These are phyloP conservation scores for Phalaenopsis hybrid DNA, from an alignment of 116 monocot species.

Conservation along the genomic window DNA sequence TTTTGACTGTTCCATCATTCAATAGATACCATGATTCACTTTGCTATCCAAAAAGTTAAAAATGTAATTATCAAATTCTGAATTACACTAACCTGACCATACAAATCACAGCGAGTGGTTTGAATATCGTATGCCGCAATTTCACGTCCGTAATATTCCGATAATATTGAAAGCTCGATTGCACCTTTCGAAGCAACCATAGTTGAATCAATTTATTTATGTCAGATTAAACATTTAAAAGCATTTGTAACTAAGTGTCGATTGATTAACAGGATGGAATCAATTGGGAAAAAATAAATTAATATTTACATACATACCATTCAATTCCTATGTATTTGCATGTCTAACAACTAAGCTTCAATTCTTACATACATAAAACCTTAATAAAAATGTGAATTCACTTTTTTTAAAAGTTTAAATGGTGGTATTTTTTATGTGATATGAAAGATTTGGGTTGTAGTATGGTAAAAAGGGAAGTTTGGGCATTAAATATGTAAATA, in stretches of 20 bases:
- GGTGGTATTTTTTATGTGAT: too few relatives aligned
- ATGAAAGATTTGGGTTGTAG: too few relatives aligned
- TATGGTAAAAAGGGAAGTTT: too few relatives aligned
- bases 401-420: too few relatives aligned
- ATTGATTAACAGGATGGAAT: slow-evolving; percentile 2
- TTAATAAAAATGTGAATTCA: too few relatives aligned
- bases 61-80: background rate
- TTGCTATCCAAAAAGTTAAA: background rate
- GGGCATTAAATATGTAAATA: too few relatives aligned
- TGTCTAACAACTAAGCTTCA: too few relatives aligned
- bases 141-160: slow-evolving; percentile 87
- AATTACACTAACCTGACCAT: slow-evolving; percentile 66
- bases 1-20: slow-evolving; percentile 47
- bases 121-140: slow-evolving; percentile 98
- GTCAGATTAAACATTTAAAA: background rate
- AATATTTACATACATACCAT: too few relatives aligned
- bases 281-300: background rate
- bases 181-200: slow-evolving; percentile 41
- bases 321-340: too few relatives aligned
- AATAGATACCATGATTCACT: background rate
- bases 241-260: slow-evolving; percentile 2
- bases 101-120: slow-evolving; percentile 87
- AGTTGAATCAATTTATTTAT: slow-evolving; percentile 1
- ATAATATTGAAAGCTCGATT: slow-evolving; percentile 85
- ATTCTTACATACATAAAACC: too few relatives aligned